These are phyloP conservation scores for Chalciporus sphaerocephalus DNA, from an alignment of 768 basidiomycete species.

Conservation along the genomic window DNA sequence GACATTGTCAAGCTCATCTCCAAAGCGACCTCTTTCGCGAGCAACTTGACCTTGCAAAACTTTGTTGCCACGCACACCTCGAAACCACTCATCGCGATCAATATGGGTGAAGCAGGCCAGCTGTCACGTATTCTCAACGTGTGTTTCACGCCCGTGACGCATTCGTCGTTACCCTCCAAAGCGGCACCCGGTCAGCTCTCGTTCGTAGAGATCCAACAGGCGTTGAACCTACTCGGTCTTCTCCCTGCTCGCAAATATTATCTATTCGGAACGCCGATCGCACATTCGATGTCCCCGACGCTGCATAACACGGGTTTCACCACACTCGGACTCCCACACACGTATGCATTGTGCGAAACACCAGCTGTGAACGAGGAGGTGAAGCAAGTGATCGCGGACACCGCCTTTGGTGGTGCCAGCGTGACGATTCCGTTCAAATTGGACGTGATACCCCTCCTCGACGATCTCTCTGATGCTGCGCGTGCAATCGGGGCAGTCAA, in stretches of 20 bases:
- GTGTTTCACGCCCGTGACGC: conserved; percentile 87
- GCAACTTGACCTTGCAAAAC: conserved; percentile 73
- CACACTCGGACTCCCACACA: conserved; percentile 77
- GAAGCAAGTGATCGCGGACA: conserved; percentile 53
- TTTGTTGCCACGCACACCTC: conserved; percentile 58
- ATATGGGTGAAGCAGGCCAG: conserved; percentile 88
- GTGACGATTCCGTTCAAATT: conserved; percentile 97
- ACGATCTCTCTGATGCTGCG: conserved; percentile 76
- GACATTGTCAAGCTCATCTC: conserved; percentile 94
- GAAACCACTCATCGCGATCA: conserved; percentile 91
- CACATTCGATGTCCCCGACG: conserved; percentile 86
- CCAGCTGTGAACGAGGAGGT: conserved; percentile 60
- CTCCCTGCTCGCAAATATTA: conserved; percentile 72
- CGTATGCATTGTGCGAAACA: conserved; percentile 78
- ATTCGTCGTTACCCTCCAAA: conserved; percentile 76
- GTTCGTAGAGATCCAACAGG: conserved; percentile 79
- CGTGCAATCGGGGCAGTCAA: conserved; percentile 91
- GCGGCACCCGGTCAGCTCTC: conserved; percentile 95
- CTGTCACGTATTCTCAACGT: conserved; percentile 84
- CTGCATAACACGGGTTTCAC: conserved; percentile 89
- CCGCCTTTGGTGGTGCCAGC: conserved; percentile 89
- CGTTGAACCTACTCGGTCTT: conserved; percentile 75
- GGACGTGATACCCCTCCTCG: conserved; percentile 80
- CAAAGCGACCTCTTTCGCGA: conserved; percentile 66
- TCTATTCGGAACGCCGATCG: conserved; percentile 87